A percentile compares a stretch with the other conserved stretches of the same genome.
phyloP scores from a whole-genome alignment of 2,329 filamentous ascomycete species.

The Phialemoniopsis sp. region DNA sequence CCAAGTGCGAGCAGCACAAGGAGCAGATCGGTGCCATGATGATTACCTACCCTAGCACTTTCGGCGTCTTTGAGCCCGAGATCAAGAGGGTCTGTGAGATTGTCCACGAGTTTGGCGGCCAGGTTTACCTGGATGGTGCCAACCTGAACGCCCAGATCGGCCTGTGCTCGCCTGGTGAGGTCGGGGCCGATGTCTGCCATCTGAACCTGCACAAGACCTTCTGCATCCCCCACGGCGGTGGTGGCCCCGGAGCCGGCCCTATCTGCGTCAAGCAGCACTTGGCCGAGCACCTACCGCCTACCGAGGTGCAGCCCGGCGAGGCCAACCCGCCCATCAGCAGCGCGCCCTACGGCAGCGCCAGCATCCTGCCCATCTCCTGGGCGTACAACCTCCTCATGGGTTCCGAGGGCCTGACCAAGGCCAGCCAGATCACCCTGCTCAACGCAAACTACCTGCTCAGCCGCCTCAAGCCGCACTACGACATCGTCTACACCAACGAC shows the following conservation, averaged over 20 bases:
- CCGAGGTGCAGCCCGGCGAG: constrained; percentile 11
- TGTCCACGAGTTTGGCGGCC: constrained; percentile 83
- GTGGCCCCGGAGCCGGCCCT: constrained; percentile 88
- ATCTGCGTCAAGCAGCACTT: constrained; percentile 88
- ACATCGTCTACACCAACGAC: constrained; percentile 89
- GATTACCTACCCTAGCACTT: constrained; percentile 95
- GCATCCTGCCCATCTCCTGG: constrained; percentile 92
- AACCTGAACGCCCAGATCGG: constrained; percentile 99
- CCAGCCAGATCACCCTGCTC: constrained; percentile 87
- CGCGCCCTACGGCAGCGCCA: constrained; percentile 81
- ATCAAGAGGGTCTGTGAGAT: constrained; percentile 82
- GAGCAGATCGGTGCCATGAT: constrained; percentile 88
- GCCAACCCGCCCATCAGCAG: constrained; percentile 70
- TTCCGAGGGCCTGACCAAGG: constrained; percentile 74
- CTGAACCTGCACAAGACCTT: constrained; percentile 98
- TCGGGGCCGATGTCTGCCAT: constrained; percentile 95
- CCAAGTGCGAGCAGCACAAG: constrained; percentile 84
- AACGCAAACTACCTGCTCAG: constrained; percentile 97
- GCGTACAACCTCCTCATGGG: constrained; percentile 96
- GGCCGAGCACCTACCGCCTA: constrained; percentile 66
- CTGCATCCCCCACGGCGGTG: constrained; percentile 94
- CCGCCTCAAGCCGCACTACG: constrained; percentile 79
- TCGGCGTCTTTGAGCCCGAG: constrained; percentile 87
- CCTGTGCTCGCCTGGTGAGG: constrained; percentile 88
- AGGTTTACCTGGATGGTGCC: constrained; percentile 98